Evolutionary conservation across 257 asterid species (phyloP).

Genomic region (Primulina tabacum): DNA sequence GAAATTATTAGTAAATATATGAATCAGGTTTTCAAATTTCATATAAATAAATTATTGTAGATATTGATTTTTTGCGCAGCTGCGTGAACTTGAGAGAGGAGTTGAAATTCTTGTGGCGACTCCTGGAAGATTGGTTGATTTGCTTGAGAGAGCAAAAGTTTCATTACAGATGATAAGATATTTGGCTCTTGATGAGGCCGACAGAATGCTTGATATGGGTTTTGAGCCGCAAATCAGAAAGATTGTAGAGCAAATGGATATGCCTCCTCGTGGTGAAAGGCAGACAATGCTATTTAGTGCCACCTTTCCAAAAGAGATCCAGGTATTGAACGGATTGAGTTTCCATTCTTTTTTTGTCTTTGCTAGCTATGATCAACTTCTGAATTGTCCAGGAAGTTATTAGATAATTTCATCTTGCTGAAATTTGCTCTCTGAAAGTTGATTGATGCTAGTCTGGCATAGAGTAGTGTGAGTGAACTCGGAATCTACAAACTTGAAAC

Average conservation of each 20-base stretch:
- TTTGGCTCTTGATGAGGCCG: conserved; percentile 95
- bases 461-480: not conserved
- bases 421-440: not conserved
- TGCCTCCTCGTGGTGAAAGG: conserved; percentile 86
- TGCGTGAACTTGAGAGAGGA: conserved; percentile 89
- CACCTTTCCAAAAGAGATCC: conserved; percentile 86
- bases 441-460: not conserved
- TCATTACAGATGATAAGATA: conserved; percentile 75
- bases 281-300: conserved; percentile 93
- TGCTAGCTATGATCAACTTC: not conserved
- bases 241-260: conserved; percentile 91
- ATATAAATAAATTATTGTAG: conserved; percentile 15
- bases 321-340: conserved; percentile 42
- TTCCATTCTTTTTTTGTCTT: conserved; percentile 12
- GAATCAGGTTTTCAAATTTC: not conserved
- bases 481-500: not conserved
- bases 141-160: conserved; percentile 89
- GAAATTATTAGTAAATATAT: not conserved
- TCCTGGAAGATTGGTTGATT: conserved; percentile 90
- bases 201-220: conserved; percentile 95
- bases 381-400: not conserved
- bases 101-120: conserved; percentile 96
- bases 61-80: conserved; percentile 38
- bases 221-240: conserved; percentile 94
- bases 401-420: not conserved